Percentiles rank a stretch among this genome's conserved stretches.
Conservation (phyloP, 2,329 filamentous ascomycete genomes). For the Fusarium solani-melongenae region DNA sequence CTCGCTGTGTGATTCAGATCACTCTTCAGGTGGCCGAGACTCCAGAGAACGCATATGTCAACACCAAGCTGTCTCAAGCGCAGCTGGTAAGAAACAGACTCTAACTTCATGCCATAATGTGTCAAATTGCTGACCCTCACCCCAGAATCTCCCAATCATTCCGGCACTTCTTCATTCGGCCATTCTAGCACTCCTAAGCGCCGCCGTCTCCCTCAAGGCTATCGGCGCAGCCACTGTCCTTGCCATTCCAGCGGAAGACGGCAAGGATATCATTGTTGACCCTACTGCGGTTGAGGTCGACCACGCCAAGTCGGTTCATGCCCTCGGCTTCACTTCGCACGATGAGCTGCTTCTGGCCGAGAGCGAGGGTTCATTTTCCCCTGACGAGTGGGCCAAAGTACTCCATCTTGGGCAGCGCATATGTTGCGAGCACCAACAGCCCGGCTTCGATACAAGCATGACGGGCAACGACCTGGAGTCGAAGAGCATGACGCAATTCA, state of each 20-base stretch:
- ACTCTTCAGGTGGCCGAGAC: slow-evolving; percentile 79
- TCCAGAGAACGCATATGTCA: slow-evolving; percentile 74
- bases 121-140: slow-evolving; percentile 23
- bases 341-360: slow-evolving; percentile 81
- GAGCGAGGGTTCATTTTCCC: slow-evolving; percentile 82
- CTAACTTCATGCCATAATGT: neutral
- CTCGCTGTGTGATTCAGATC: slow-evolving; percentile 81
- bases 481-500: slow-evolving; percentile 67
- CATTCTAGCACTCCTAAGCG: slow-evolving; percentile 81
- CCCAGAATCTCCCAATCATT: slow-evolving; percentile 80
- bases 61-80: slow-evolving; percentile 69
- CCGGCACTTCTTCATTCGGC: slow-evolving; percentile 85
- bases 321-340: slow-evolving; percentile 82
- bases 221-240: slow-evolving; percentile 75
- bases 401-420: slow-evolving; percentile 72
- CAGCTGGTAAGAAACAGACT: slow-evolving; percentile 63
- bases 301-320: slow-evolving; percentile 78
- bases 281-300: slow-evolving; percentile 73
- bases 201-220: slow-evolving; percentile 81
- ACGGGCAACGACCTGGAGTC: slow-evolving; percentile 56
- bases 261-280: slow-evolving; percentile 61
- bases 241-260: slow-evolving; percentile 62
- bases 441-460: slow-evolving; percentile 57
- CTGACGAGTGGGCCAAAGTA: slow-evolving; percentile 79
- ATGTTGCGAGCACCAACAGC: slow-evolving; percentile 64